Evolutionary conservation across 2,329 filamentous ascomycete species (phyloP), one percentile per base, ranked within the genome.

Genomic region (Xylaria arbuscula): DNA sequence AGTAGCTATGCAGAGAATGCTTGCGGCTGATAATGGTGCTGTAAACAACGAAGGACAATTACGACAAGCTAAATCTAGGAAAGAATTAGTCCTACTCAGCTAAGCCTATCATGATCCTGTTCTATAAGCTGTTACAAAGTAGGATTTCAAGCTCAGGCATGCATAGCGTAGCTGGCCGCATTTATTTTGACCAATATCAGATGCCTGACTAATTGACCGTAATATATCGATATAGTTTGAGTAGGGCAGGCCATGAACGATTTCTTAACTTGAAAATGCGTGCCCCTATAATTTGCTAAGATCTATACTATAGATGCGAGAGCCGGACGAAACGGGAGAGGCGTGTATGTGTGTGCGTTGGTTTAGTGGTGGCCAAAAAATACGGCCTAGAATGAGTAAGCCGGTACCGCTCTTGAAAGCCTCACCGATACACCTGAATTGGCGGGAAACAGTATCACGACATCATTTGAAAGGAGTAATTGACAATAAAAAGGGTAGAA

Each of bases 351-450:
- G 13, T 38, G 64, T 28, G 32, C 13, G 22, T 45, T n/a, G n/a
- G n/a, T n/a, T 28, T 62, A 2, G 60, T 63, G 58, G 58, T 54
- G 59, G 66, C 62, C 36, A 38, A 45, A 48, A 48, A 53, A 48
- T 17, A 50, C 11, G 34, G 48, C 28, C 62, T 63, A 51, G 45
- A 61, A 59, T 51, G 40, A 50, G 45, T 57, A 47, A 58, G 62
- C 63, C 48, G 66, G 62, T 51, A 57, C 62, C 62, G 66, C 66
- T 62, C 47, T 36, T 28, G 47, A 42, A 42, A 65, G 58, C 61
- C 62, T 68, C 62, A 70, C 68, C 68, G 45, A 53, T 63, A 45
- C 53, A 40, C 28, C 45, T 50, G 32, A 57, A 50, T 62, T 62
- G 56, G 61, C 38, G 22, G 57, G 54, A 19, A 38, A 60, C 22